A percentile compares a stretch with the other conserved stretches of the same genome.
Conservation (phyloP, 1,284 basidiomycete species). For the Marasmius fiardii region DNA sequence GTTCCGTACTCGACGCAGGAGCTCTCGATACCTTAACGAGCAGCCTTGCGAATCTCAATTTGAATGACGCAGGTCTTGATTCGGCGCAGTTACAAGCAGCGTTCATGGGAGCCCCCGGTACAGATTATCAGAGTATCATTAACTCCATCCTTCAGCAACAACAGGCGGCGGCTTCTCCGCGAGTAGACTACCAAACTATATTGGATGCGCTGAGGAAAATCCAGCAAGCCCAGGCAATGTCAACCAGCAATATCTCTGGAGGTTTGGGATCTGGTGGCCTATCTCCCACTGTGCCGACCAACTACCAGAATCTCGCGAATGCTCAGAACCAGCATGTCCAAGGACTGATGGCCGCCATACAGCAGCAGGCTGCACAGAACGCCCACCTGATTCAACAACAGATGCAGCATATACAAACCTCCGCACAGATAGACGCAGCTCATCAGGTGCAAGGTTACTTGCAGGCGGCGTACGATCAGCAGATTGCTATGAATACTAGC, state of each 20-base stretch:
- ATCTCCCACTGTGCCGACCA: neutral
- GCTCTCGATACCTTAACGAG: neutral
- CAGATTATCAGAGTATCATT: constrained; percentile 27
- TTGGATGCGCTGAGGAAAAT: constrained; percentile 26
- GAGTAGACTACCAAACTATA: constrained; percentile 19
- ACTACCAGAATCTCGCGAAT: constrained; percentile 7
- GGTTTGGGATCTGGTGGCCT: neutral
- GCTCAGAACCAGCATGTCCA: constrained; percentile 13
- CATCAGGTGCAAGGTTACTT: neutral
- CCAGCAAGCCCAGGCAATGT: constrained; percentile 20
- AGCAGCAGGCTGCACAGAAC: constrained; percentile 5
- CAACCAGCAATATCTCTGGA: constrained; percentile 6
- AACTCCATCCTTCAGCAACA: constrained; percentile 26
- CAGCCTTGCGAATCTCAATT: constrained; percentile 8
- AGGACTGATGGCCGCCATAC: constrained; percentile 2
- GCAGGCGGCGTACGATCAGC: neutral
- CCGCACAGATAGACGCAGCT: neutral
- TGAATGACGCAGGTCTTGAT: constrained; percentile 17
- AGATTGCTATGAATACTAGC: neutral
- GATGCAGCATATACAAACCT: constrained; percentile 1
- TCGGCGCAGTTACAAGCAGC: constrained; percentile 25
- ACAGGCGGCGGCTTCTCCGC: constrained; percentile 19
- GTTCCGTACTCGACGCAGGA: constrained; percentile 1
- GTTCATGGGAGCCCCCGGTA: constrained; percentile 23
- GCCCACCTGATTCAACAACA: constrained; percentile 3